Conservation (phyloP, 2,329 filamentous ascomycete genomes). For the Aspergillus flavus region DNA sequence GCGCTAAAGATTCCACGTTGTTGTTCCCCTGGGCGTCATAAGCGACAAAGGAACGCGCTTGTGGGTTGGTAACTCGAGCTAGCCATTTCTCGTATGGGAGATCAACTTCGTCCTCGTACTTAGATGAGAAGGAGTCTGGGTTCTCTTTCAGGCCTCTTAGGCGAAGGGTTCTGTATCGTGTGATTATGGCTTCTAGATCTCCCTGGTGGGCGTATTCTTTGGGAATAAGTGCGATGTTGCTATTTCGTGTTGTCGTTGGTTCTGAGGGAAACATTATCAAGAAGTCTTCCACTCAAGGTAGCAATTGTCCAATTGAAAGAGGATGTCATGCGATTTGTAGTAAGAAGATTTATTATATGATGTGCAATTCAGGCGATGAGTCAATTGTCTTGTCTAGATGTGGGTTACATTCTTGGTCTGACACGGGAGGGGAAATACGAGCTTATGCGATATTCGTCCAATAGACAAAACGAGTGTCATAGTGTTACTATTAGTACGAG, state of each 20-base stretch:
- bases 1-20: rapidly evolving
- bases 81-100: constrained; percentile 8
- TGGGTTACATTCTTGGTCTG: background rate
- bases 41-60: constrained; percentile 1
- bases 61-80: constrained; percentile 3
- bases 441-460: background rate
- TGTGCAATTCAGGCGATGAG: background rate
- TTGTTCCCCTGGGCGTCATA: background rate
- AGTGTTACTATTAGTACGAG: too few relatives aligned
- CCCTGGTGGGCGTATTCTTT: background rate
- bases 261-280: background rate
- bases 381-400: background rate
- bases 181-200: constrained; percentile 3
- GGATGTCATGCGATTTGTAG: too few relatives aligned
- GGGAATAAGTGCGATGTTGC: constrained; percentile 1
- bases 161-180: constrained; percentile 4
- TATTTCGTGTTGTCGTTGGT: background rate
- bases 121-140: constrained; percentile 4
- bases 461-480: background rate
- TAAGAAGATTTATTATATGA: background rate
- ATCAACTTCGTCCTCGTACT: constrained; percentile 6
- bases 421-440: background rate
- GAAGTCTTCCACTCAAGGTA: background rate
- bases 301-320: background rate
- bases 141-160: constrained; percentile 9